These are phyloP conservation scores for Tympanopsis confertula DNA, from an alignment of 2,329 filamentous ascomycete species.

Conservation along the genomic window DNA sequence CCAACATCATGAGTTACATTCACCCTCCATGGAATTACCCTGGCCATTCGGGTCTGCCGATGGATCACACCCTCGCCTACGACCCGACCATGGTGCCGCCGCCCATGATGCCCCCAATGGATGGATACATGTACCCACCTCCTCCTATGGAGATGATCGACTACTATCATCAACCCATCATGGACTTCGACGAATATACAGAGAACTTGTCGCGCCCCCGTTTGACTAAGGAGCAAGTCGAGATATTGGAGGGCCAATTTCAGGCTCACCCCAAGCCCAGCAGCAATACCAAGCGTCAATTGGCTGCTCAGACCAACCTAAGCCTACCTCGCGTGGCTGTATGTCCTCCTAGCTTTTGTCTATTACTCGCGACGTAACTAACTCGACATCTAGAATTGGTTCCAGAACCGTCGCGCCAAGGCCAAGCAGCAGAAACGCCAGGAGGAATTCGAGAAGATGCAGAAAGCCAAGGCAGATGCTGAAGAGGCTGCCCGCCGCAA, in stretches of 20 bases:
- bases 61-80: constrained; percentile 21
- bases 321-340: constrained; percentile 34
- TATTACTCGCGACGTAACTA: constrained; percentile 2
- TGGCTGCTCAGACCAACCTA: constrained; percentile 32
- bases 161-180: constrained; percentile 10
- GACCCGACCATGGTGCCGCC: constrained; percentile 21
- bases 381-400: constrained; percentile 31
- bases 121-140: constrained; percentile 21
- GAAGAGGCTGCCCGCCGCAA: constrained; percentile 14
- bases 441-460: constrained; percentile 32
- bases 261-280: constrained; percentile 35
- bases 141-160: not conserved
- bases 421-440: constrained; percentile 36
- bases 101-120: constrained; percentile 14
- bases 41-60: constrained; percentile 17
- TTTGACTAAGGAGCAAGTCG: constrained; percentile 36
- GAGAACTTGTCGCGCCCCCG: constrained; percentile 33
- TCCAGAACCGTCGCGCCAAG: constrained; percentile 37
- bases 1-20: not conserved
- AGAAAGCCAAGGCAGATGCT: constrained; percentile 10
- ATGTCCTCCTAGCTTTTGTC: constrained; percentile 11
- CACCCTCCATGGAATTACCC: constrained; percentile 16
- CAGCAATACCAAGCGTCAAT: constrained; percentile 32
- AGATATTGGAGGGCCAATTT: constrained; percentile 33
- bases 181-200: constrained; percentile 30